Percentiles rank a stretch among this genome's conserved stretches.
These are phyloP conservation scores for Lindgomyces ingoldianus DNA, from an alignment of 495 filamentous ascomycete genomes.

Conservation along the genomic window DNA sequence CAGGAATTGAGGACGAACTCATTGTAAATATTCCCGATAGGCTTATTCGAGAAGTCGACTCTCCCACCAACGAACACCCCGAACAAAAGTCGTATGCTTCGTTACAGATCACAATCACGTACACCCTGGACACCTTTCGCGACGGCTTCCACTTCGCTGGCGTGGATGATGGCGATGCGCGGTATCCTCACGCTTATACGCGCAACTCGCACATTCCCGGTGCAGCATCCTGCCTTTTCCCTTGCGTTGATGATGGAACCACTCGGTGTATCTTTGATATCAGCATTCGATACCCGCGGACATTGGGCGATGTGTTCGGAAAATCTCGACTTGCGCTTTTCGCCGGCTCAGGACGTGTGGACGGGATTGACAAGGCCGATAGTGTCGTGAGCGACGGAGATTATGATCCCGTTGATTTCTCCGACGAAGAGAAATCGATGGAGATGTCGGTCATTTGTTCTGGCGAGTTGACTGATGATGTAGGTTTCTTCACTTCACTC, in stretches of 20 bases:
- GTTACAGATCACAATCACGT: conserved; percentile 68
- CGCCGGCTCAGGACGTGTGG: conserved; percentile 10
- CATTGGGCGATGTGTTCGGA: conserved; percentile 76
- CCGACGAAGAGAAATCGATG: conserved; percentile 76
- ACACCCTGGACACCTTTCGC: conserved; percentile 66
- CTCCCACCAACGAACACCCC: conserved; percentile 38
- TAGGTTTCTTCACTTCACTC: conserved; percentile 31
- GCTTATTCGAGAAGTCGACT: conserved; percentile 48
- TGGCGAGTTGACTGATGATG: conserved; percentile 81
- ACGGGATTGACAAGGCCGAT: conserved; percentile 24
- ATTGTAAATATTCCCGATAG: conserved; percentile 64
- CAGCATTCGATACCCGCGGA: conserved; percentile 78
- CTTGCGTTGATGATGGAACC: conserved; percentile 81
- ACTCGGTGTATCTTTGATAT: conserved; percentile 85
- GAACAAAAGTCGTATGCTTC: conserved; percentile 50
- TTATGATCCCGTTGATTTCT: conserved; percentile 45
- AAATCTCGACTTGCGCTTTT: conserved; percentile 23
- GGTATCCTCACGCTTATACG: conserved; percentile 91
- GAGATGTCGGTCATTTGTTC: conserved; percentile 90
- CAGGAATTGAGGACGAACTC: conserved; percentile 61
- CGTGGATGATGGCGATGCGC: conserved; percentile 68
- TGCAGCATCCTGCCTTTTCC: conserved; percentile 82
- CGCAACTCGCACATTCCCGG: conserved; percentile 75
- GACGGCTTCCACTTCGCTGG: conserved; percentile 94
- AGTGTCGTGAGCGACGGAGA: conserved; percentile 27